Conservation (phyloP, 2,329 filamentous ascomycete species). For the Bipolaris zeicola region DNA sequence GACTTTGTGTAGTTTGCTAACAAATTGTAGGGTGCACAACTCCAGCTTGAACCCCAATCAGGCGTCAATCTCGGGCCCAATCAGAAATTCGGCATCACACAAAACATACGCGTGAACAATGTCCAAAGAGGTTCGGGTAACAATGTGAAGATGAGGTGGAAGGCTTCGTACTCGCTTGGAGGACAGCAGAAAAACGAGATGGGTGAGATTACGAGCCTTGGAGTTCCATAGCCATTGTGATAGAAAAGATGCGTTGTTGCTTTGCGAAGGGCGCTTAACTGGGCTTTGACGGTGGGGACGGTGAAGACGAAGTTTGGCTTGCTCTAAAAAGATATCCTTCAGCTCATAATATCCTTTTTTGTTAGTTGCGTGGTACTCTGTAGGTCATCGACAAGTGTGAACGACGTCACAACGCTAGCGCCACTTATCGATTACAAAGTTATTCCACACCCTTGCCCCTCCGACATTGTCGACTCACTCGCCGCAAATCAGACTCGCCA, state of each 20-base stretch:
- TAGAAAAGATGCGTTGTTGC: slow-evolving; percentile 9
- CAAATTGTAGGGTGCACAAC: slow-evolving; percentile 69
- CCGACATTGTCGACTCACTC: slow-evolving; percentile 13
- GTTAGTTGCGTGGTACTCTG: neutral
- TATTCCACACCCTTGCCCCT: slow-evolving; percentile 26
- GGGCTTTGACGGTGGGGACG: slow-evolving; percentile 1
- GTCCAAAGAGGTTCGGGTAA: slow-evolving; percentile 75
- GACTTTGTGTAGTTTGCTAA: slow-evolving; percentile 13
- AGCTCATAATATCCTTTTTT: neutral
- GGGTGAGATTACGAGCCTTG: slow-evolving; percentile 81
- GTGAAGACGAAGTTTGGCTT: neutral
- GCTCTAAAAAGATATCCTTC: neutral
- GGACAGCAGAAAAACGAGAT: slow-evolving; percentile 73
- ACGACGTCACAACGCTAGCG: slow-evolving; percentile 20
- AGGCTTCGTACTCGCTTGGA: slow-evolving; percentile 76
- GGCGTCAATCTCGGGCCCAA: slow-evolving; percentile 74
- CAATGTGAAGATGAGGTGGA: slow-evolving; percentile 88
- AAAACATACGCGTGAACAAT: slow-evolving; percentile 78
- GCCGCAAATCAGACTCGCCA: slow-evolving; percentile 4
- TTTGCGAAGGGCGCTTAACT: slow-evolving; percentile 1
- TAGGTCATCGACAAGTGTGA: neutral
- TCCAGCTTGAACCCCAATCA: slow-evolving; percentile 84
- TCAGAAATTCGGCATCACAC: slow-evolving; percentile 78
- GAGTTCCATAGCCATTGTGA: slow-evolving; percentile 63
- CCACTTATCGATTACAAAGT: slow-evolving; percentile 32